A percentile compares a stretch with the other conserved stretches of the same genome.
These are phyloP conservation scores for Aspergillus egyptiacus DNA, from an alignment of 495 filamentous ascomycete genomes.

Conservation along the genomic window DNA sequence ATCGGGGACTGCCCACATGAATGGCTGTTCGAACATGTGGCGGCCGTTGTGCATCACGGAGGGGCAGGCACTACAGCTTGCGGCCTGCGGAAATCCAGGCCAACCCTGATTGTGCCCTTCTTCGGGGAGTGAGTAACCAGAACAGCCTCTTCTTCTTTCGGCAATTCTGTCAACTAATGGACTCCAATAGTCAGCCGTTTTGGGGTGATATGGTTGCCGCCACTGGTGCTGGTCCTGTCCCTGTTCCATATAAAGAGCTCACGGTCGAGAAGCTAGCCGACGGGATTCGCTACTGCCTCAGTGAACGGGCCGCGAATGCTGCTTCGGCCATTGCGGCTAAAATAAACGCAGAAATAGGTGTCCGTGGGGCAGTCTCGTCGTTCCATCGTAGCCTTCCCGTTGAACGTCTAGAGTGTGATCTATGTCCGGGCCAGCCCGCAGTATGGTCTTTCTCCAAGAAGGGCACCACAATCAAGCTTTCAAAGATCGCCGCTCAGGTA, in stretches of 20 bases:
- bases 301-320: constrained; percentile 47
- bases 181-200: constrained; percentile 52
- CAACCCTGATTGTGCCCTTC: constrained; percentile 75
- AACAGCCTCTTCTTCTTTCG: not conserved
- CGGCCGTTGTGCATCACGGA: constrained; percentile 74
- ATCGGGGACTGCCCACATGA: constrained; percentile 67
- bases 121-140: constrained; percentile 54
- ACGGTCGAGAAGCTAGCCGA: constrained; percentile 56
- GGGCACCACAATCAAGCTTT: constrained; percentile 30
- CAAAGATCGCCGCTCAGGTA: constrained; percentile 59
- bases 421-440: constrained; percentile 54
- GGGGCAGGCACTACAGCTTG: constrained; percentile 78
- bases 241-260: constrained; percentile 64
- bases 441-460: constrained; percentile 40
- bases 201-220: constrained; percentile 72
- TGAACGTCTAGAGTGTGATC: constrained; percentile 48
- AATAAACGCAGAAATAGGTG: constrained; percentile 61
- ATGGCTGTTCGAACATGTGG: constrained; percentile 73
- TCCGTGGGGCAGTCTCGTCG: constrained; percentile 52
- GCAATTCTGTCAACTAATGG: not conserved
- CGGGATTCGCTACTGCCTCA: constrained; percentile 54
- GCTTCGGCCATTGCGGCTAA: constrained; percentile 53
- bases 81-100: constrained; percentile 60
- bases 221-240: constrained; percentile 65
- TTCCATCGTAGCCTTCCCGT: constrained; percentile 58